These are phyloP conservation scores for Candida xyloterini DNA, from an alignment of 805 yeast species.

Conservation along the genomic window DNA sequence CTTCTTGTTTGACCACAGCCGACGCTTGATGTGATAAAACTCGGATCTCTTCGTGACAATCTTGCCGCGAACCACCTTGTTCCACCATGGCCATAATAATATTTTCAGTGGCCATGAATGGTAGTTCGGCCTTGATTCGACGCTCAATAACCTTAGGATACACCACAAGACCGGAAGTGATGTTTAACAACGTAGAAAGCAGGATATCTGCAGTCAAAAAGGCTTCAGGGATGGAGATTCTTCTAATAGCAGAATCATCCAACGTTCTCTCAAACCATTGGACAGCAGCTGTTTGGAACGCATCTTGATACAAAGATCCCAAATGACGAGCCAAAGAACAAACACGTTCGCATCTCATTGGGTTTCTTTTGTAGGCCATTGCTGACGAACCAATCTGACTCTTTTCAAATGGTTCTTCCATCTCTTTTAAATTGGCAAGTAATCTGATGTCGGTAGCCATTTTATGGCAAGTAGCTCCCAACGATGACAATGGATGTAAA, in stretches of 20 bases:
- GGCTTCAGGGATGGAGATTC: conserved; percentile 95
- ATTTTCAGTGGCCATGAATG: conserved; percentile 99
- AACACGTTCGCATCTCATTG: conserved; percentile 98
- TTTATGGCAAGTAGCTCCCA: conserved; percentile 96
- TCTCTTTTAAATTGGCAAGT: conserved; percentile 93
- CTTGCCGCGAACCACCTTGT: conserved; percentile 96
- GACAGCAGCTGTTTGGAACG: conserved; percentile 94
- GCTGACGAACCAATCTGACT: conserved; percentile 98
- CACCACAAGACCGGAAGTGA: conserved; percentile 92
- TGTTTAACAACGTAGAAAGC: conserved; percentile 83
- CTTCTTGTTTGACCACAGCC: conserved; percentile 94
- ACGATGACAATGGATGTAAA: conserved; percentile 85
- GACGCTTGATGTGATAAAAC: conserved; percentile 97
- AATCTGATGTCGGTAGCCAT: conserved; percentile 96
- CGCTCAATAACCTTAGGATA: conserved; percentile 98
- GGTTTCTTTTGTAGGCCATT: conserved; percentile 99
- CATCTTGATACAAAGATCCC: conserved; percentile 88
- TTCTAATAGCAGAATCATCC: conserved; percentile 96
- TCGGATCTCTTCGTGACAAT: conserved; percentile 95
- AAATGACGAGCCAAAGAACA: conserved; percentile 97
- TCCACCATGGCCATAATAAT: conserved; percentile 99
- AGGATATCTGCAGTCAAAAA: conserved; percentile 94
- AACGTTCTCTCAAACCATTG: conserved; percentile 99
- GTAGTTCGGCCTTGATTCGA: conserved; percentile 90
- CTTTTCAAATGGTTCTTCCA: conserved; percentile 98